phyloP scores from a whole-genome alignment of 2,329 filamentous ascomycete species.

The Fusarium sp. region DNA sequence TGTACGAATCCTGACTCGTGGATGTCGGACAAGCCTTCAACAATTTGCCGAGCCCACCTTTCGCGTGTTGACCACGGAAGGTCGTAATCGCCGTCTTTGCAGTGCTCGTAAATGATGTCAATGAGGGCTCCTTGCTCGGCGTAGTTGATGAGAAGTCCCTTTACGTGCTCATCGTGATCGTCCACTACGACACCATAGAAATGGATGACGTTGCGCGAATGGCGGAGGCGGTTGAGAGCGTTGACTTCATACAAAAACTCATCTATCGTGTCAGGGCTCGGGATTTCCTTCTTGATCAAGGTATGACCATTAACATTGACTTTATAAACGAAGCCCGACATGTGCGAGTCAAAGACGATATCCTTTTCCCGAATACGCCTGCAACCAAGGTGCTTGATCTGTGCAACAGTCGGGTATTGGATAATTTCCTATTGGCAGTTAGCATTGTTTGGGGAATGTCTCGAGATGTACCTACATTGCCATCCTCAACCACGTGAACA shows the following conservation, averaged over 20 bases:
- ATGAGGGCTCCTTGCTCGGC: conserved; percentile 89
- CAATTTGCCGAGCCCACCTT: conserved; percentile 91
- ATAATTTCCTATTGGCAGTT: conserved; percentile 79
- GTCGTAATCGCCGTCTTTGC: conserved; percentile 66
- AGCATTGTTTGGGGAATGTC: conserved; percentile 13
- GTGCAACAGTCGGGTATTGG: conserved; percentile 78
- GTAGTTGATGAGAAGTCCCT: conserved; percentile 89
- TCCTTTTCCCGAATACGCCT: conserved; percentile 77
- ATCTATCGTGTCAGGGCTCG: conserved; percentile 92
- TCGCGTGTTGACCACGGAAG: conserved; percentile 79
- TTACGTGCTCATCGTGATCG: conserved; percentile 84
- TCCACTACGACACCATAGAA: conserved; percentile 92
- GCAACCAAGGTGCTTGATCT: conserved; percentile 79
- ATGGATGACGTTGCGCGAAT: conserved; percentile 81
- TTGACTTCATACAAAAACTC: conserved; percentile 99
- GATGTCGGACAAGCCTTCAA: conserved; percentile 89
- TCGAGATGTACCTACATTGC: conserved; percentile 68
- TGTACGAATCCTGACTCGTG: conserved; percentile 98
- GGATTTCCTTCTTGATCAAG: conserved; percentile 98
- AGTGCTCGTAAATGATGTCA: conserved; percentile 87
- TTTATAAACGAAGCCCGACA: conserved; percentile 98
- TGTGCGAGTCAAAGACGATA: conserved; percentile 87
- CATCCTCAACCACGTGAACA: conserved; percentile 97
- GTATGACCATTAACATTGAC: conserved; percentile 75
- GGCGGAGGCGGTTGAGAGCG: conserved; percentile 82